Evolutionary conservation across 805 yeast species (phyloP), one percentile per base, ranked within the genome.

Genomic region (Candida mattraensis): DNA sequence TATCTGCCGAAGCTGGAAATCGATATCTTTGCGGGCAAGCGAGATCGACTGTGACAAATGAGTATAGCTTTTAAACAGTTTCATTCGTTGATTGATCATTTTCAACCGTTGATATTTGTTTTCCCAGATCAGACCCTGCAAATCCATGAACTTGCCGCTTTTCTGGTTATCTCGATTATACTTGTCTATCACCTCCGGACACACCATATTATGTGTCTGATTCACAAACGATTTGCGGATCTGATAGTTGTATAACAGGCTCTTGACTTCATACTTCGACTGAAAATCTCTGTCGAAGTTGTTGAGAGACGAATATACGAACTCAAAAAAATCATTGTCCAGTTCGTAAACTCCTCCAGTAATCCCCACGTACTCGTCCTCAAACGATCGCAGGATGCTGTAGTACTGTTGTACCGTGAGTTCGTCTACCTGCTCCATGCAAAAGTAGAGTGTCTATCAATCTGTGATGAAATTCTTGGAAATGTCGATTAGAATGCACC

Each of bases 121-220:
- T 5, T 53, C 50, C 65, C 66, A 61, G 1, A 42, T 28, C 2
- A 61, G 27, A 0, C 64, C 66, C 28, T 61, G 66, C 5, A 50
- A 22, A 37, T 60, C 67, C 42, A 53, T 43, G 12, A 41, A 35
- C 17, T 36, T 44, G 5, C 28, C 36, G 10, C 17, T 12, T 9
- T 24, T 25, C 24, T 23, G 12, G 24, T 40, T 27, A 12, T 33
- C 39, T 5, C 13, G 21, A 20, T 40, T 43, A 20, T 27, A 45
- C 15, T 24, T 24, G n/a, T 27, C 23, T 5, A 50, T 24, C 23
- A 40, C 22, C 2, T 33, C 19, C 10, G 32, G 30, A 28, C 39
- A 34, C 8, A 48, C 39, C 5, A 40, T 33, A 18, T 30, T 33
- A 11, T 29, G 17, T 24, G 24, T 29, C 18, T 34, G 34, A 27